A percentile compares a stretch with the other conserved stretches of the same genome.
These are phyloP conservation scores for Pisolithus marmoratus DNA, from an alignment of 768 basidiomycete genomes.

Conservation along the genomic window DNA sequence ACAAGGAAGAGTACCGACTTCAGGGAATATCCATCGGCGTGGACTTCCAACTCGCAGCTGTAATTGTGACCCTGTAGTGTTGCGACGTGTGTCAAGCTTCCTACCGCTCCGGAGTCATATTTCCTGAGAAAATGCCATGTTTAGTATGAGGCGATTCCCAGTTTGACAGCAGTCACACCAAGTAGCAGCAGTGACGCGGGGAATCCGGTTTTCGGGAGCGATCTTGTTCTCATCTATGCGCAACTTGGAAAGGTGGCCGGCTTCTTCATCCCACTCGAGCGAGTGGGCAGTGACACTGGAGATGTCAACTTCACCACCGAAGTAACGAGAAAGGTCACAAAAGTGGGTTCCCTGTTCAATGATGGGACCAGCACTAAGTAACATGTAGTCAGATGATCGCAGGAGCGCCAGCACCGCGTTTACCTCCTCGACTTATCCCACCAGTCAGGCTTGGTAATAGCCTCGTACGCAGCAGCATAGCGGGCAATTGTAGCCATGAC, in stretches of 20 bases:
- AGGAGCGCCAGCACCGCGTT: neutral
- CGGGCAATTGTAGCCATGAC: conserved; percentile 96
- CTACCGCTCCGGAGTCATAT: conserved; percentile 92
- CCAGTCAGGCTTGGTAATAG: conserved; percentile 81
- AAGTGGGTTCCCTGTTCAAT: conserved; percentile 96
- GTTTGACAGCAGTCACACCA: conserved; percentile 49
- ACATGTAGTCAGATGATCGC: conserved; percentile 3
- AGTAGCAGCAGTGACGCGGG: conserved; percentile 86
- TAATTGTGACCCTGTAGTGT: conserved; percentile 91
- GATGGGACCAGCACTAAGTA: conserved; percentile 63
- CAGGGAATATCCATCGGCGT: conserved; percentile 86
- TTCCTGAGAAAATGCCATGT: conserved; percentile 50
- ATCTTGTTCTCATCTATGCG: conserved; percentile 81
- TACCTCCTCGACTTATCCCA: conserved; percentile 89
- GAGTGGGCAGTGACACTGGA: conserved; percentile 77
- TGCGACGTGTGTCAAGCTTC: conserved; percentile 84
- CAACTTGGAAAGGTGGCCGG: conserved; percentile 79
- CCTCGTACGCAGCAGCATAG: conserved; percentile 84
- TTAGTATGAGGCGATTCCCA: conserved; percentile 9
- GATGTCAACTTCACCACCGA: conserved; percentile 93
- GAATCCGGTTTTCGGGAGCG: conserved; percentile 83
- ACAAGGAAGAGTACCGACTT: conserved; percentile 43
- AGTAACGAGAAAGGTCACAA: conserved; percentile 94
- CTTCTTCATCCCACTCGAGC: conserved; percentile 87
- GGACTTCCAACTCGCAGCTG: conserved; percentile 91